Evolutionary conservation across 1,284 basidiomycete genomes (phyloP).

Genomic region (Leccinum subatratum): DNA sequence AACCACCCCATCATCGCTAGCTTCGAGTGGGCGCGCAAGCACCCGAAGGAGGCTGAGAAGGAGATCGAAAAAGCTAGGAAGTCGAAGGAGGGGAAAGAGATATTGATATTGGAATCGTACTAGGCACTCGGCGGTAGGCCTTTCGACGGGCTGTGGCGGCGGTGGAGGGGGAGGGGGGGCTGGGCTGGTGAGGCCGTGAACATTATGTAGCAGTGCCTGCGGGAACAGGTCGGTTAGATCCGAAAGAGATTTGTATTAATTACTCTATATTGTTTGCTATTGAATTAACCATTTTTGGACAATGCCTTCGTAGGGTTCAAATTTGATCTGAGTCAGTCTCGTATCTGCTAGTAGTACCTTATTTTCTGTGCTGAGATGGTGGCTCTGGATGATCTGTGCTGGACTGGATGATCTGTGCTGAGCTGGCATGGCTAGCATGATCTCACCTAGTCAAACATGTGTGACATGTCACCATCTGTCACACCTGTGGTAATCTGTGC

Average conservation of each 20-base stretch:
- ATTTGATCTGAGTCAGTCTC: no score
- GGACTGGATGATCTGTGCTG: not conserved
- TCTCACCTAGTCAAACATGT: not conserved
- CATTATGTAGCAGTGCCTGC: no score
- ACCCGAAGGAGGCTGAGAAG: not conserved
- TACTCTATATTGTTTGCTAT: no score
- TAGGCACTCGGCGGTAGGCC: not conserved
- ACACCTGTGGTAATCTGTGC: not conserved
- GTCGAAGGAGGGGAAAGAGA: not conserved
- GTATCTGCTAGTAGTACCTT: no score
- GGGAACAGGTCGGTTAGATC: no score
- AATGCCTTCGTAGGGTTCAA: no score
- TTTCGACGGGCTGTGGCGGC: no score
- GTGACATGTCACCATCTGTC: not conserved
- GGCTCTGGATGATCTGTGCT: not conserved
- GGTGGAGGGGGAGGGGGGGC: no score
- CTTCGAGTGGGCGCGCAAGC: not conserved
- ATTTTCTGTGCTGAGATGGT: no score
- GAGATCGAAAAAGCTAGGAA: not conserved
- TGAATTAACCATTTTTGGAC: no score
- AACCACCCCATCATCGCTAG: not conserved
- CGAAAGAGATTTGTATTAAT: no score
- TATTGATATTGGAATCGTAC: not conserved
- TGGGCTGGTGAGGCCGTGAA: no score
- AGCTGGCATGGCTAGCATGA: not conserved